These are phyloP conservation scores for Marasmius oreades DNA, from an alignment of 1,284 basidiomycete genomes.

Conservation along the genomic window DNA sequence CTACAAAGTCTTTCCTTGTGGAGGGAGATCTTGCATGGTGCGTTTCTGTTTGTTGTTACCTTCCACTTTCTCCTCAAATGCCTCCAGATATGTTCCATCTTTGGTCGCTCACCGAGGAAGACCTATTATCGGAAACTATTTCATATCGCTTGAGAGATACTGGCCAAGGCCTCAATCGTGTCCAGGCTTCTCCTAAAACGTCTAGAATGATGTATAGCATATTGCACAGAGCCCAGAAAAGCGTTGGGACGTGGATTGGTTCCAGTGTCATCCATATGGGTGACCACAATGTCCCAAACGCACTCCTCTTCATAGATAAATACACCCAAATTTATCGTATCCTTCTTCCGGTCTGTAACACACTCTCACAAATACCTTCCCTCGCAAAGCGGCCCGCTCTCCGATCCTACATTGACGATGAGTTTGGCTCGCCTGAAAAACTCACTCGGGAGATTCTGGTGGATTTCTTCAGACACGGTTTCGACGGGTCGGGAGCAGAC, in stretches of 20 bases:
- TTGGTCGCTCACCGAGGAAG: constrained; percentile 76
- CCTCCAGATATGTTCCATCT: constrained; percentile 75
- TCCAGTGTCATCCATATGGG: constrained; percentile 58
- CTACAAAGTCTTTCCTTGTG: constrained; percentile 79
- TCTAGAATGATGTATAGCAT: constrained; percentile 82
- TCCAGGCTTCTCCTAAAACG: constrained; percentile 79
- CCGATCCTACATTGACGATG: constrained; percentile 71
- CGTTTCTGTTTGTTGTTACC: constrained; percentile 17
- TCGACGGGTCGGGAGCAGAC: constrained; percentile 79
- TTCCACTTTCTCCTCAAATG: neutral
- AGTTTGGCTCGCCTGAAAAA: constrained; percentile 71
- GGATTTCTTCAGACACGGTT: constrained; percentile 82
- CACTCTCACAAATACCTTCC: constrained; percentile 63
- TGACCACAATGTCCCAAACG: constrained; percentile 86
- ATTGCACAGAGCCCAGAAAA: constrained; percentile 72
- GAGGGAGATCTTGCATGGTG: constrained; percentile 79
- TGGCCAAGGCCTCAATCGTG: constrained; percentile 79
- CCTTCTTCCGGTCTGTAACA: constrained; percentile 77
- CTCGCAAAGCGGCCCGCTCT: constrained; percentile 66
- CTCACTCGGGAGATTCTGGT: constrained; percentile 64
- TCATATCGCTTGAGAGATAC: constrained; percentile 77
- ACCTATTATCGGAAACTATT: constrained; percentile 68
- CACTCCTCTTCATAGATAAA: constrained; percentile 76
- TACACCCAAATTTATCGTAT: constrained; percentile 87
- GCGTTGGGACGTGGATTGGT: constrained; percentile 78